Percentiles rank a stretch among this genome's conserved stretches.
Conservation (phyloP, 1,284 basidiomycete species). For the Ceratobasidium sp. region DNA sequence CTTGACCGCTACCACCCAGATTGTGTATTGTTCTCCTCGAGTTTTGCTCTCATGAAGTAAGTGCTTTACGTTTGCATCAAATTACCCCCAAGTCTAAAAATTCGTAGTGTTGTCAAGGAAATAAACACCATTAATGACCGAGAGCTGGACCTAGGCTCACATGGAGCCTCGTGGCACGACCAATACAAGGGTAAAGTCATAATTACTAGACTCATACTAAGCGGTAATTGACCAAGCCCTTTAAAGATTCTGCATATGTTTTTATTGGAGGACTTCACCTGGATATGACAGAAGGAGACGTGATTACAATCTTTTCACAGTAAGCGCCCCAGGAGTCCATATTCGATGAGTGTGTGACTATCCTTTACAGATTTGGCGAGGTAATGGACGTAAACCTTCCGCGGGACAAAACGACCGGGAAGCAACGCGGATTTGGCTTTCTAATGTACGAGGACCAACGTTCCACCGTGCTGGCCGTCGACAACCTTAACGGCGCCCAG, state of each 20-base stretch:
- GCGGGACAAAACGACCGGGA: slow-evolving; percentile 90
- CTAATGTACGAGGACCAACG: slow-evolving; percentile 99
- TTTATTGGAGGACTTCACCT: slow-evolving; percentile 89
- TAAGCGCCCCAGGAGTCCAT: slow-evolving; percentile 59
- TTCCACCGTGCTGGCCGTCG: slow-evolving; percentile 95
- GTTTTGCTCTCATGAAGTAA: slow-evolving; percentile 45
- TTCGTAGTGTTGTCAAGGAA: slow-evolving; percentile 85
- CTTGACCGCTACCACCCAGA: slow-evolving; percentile 5
- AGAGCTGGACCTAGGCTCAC: slow-evolving; percentile 86
- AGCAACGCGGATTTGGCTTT: slow-evolving; percentile 93
- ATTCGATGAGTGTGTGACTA: neutral
- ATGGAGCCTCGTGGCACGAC: slow-evolving; percentile 92
- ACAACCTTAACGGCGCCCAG: slow-evolving; percentile 96
- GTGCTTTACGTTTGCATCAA: neutral
- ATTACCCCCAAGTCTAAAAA: neutral
- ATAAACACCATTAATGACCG: slow-evolving; percentile 93
- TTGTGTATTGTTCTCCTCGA: neutral
- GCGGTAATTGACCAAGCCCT: neutral
- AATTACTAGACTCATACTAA: neutral
- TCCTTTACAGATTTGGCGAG: slow-evolving; percentile 83
- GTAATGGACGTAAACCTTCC: slow-evolving; percentile 96
- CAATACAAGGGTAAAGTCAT: slow-evolving; percentile 82
- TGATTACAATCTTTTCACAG: slow-evolving; percentile 98
- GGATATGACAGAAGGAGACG: slow-evolving; percentile 96
- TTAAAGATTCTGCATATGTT: slow-evolving; percentile 91